Base-by-base conservation (phyloP, 441 rosid genomes). In the Caryocar brasiliense region DNA sequence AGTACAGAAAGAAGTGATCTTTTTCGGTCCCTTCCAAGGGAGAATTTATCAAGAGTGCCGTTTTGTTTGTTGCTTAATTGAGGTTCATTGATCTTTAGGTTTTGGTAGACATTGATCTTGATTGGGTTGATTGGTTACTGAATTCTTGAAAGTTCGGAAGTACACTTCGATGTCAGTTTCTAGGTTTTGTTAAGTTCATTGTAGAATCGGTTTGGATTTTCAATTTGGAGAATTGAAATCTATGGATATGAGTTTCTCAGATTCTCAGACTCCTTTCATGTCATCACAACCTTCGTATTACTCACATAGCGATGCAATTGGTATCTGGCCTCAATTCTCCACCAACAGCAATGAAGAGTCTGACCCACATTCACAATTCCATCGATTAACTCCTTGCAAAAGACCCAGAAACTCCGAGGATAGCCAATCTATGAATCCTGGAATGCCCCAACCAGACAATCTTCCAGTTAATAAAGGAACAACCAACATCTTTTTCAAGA, bases 401-500 rank as follows among this genome's bases (percentile, higher is more conserved):
- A 75, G 85, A 53, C 71, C 78, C 10, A 81, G 85, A 61, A 74
- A 56, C 44, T 70, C 50, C 10, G 91, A 81, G 18, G 95, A 83
- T 9, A 73, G 44, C 62, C 71, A 2, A 62, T 56, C 65, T 6
- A 30, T 39, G 32, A 68, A 43, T 53, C 49, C 64, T 19, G 69
- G 77, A 66, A 49, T 47, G 59, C 48, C 59, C 24, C 43, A 60
- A 3, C 33, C 66, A 37, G 35, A 50, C 48, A 85, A 70, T 58
- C 76, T 81, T 7, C 73, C 80, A 14, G 58, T 78, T 52, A 83
- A 85, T 30, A 77, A 68, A 65, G 99, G 95, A 10, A 58, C 73
- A 1, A 70, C 71, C 17, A 88, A 82, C 57, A 92, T 92, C 25
- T 92, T 88, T 73, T 92, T 80, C 55, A 92, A 92, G 80, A 92